Base-by-base conservation (phyloP, 768 basidiomycete genomes). In the Hericium coralloides region DNA sequence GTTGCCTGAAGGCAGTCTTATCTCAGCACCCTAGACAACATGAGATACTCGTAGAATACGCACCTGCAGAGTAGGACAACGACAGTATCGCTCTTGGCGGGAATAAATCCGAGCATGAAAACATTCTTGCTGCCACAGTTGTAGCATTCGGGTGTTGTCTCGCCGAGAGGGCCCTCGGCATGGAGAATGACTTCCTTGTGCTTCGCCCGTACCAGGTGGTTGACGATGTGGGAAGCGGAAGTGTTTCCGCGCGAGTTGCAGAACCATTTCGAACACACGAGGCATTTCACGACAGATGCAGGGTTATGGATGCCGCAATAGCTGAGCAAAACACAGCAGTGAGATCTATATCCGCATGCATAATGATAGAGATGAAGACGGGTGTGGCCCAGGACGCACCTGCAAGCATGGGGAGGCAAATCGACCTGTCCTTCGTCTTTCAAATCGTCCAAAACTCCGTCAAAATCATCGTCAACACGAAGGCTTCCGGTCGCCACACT, bases 121-220 rank as follows among this genome's bases (percentile, higher is more conserved):
- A 98, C 97, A 67, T 99, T 99, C 74, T 97, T 98, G 76, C 91
- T 95, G 15, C 97, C 97, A 67, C 97, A 99, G 66, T 94, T 95
- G 77, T 99, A 99, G 70, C 97, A 99, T 74, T 99, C 97, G 0
- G 97, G 97, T 0, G 92, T 90, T 1, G 97, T 98, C 73, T 98
- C 97, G 2, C 97, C 97, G 3, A 99, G 78, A 2, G 95, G 92
- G 58, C 89, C 89, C 65, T 98, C 95, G 52, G 90, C 88, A 67
- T 99, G 97, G 31, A 99, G 74, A 59, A 95, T 91, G 60, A 99
- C 95, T 68, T 99, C 97, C 74, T 98, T 98, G 75, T 99, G 97
- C 73, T 98, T 98, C 31, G 97, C 95, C 66, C 95, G 92, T 51
- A 99, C 97, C 58, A 99, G 82, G 74, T 99, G 97, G 71, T 98